phyloP scores from a whole-genome alignment of 192 early-diverging fungal genomes.

The Podila horticola region DNA sequence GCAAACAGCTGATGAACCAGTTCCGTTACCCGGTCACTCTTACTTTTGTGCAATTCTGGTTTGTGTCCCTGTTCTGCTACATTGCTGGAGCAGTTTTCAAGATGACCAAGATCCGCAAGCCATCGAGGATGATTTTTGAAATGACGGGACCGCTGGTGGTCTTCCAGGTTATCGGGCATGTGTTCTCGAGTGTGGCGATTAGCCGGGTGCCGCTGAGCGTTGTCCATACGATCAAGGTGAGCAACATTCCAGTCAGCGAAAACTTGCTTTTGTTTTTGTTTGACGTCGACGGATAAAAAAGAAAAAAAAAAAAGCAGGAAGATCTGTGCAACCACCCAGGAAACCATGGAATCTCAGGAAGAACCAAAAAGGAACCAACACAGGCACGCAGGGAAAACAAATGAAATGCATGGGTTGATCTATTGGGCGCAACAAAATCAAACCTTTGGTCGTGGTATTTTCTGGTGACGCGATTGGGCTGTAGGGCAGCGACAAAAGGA shows the following conservation, averaged over 20 bases:
- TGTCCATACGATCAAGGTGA: conserved; percentile 92
- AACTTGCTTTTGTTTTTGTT: neutral
- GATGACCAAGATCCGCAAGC: conserved; percentile 62
- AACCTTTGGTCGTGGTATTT: too few relatives aligned
- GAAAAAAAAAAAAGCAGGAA: too few relatives aligned
- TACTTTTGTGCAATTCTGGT: conserved; percentile 85
- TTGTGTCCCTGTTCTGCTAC: conserved; percentile 75
- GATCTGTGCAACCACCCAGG: too few relatives aligned
- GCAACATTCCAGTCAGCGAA: neutral
- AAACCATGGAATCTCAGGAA: too few relatives aligned
- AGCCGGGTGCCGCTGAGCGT: conserved; percentile 83
- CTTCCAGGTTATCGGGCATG: conserved; percentile 90
- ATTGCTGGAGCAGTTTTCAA: conserved; percentile 51
- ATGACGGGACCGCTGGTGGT: conserved; percentile 74
- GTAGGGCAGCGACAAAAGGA: too few relatives aligned
- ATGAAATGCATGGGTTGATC: too few relatives aligned
- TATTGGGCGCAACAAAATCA: too few relatives aligned
- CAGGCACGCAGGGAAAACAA: too few relatives aligned
- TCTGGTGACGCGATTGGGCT: too few relatives aligned
- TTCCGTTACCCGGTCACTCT: conserved; percentile 86
- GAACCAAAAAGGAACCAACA: too few relatives aligned
- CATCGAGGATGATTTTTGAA: conserved; percentile 61
- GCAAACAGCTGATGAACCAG: conserved; percentile 81
- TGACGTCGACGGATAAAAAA: too few relatives aligned
- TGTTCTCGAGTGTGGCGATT: conserved; percentile 81